Evolutionary conservation across 2,329 filamentous ascomycete species (phyloP), one percentile per base, ranked within the genome.

Genomic region (Diplodia intermedia): DNA sequence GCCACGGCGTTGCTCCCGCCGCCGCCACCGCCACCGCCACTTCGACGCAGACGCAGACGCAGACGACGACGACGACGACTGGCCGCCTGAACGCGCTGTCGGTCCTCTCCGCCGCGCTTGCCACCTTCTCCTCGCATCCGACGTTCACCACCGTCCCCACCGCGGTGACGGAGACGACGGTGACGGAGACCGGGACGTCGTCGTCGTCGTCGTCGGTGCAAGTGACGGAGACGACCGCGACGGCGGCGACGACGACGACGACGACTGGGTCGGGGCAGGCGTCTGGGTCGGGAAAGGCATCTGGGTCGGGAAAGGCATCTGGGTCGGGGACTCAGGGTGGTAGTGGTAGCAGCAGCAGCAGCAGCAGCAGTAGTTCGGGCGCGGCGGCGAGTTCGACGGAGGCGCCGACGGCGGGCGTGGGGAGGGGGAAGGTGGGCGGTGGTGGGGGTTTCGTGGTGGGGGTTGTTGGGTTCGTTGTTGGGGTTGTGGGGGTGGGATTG

Each of bases 371-470:
- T 7, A 9, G n/a, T 20, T 11, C 33, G 33, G n/a, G 43, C 9
- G 43, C 33, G 33, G 12, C n/a, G 4, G 47, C 29, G 47, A 52
- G 31, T 31, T 36, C 60, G 47, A 53, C 60, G 47, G 60, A 52
- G 47, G 60, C 60, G 29, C n/a, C 47, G 47, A 63, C 60, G 29
- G 60, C 43, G 9, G 60, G 43, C n/a, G 40, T 18, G 40, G 43
- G 18, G 26, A n/a, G 26, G 26, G 23, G 4, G 40, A 2, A 2
- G 18, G 1, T 2, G 4, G 43, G 26, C 31, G 9, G 12, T 47
- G 29, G 43, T 20, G 23, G 43, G 14, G n/a, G 43, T 29, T 3
- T 52, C 7, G 18, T 38, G 56, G 14, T 33, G 26, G 57, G 20
- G 8, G 2, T 62, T 26, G 57, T 14, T 26, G 40, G 47, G 43